Base-by-base conservation (phyloP, 129 eudicot genomes). In the Flaveria bidentis region DNA sequence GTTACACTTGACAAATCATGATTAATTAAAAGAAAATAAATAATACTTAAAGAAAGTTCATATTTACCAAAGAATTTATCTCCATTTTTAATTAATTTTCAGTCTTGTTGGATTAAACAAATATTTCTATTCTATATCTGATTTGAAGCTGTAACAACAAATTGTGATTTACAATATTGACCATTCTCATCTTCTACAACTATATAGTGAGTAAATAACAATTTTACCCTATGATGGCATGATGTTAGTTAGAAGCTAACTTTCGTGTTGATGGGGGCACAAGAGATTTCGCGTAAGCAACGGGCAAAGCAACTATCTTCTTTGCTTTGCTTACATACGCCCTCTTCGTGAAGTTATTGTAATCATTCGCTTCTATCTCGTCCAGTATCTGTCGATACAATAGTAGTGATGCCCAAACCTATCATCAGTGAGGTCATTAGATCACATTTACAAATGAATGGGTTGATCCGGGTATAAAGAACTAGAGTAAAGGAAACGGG, bases 341-440 rank as follows among this genome's bases (percentile, higher is more conserved):
- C 82, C 97, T 87, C 77, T 71, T 91, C 17, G 97, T 94, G 86
- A 94, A 94, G 78, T 91, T 94, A 76, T 94, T 91, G 77, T 91
- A 94, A 77, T 91, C 99, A 36, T 94, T 94, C 0, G 96, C 97
- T 86, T 94, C 97, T 49, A 94, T 94, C 81, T 94, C 97, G 60
- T 94, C 99, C 60, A 94, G 36, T 81, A 94, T 94, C 66, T 94
- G 88, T 1, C 96, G 89, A 71, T 94, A 94, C 72, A 91, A 75
- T 62, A 91, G 75, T 88, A 94, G 58, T 17, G 99, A 91, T 66
- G 99, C 99, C 99, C 96, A 91, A 51, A 94, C 99, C 98, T 94
- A 47, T 1, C 20, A 67, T 73, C 46, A 46, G 53, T 2, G 16
- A 69, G 76, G 15, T 60, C 71, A 36, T 8, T 9, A 77, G 61